Percentiles rank a stretch among this genome's conserved stretches.
phyloP scores from a whole-genome alignment of 2,329 filamentous ascomycete genomes.

The Diaporthe nobilis region DNA sequence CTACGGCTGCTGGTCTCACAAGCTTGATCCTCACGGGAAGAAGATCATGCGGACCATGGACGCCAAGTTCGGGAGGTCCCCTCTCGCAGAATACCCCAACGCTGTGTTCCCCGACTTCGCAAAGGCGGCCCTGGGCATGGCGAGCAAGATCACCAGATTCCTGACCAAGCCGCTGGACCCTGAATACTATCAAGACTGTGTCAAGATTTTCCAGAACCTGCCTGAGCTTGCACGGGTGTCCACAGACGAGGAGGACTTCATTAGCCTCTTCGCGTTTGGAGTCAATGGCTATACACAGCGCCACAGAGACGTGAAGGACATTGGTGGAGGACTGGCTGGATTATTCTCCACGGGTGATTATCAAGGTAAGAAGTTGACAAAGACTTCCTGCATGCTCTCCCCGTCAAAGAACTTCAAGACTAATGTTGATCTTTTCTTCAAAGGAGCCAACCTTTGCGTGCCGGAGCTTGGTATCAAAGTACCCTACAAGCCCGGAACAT shows the following conservation, averaged over 20 bases:
- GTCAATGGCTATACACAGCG: constrained; percentile 41
- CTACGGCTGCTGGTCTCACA: constrained; percentile 43
- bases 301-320: constrained; percentile 40
- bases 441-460: constrained; percentile 42
- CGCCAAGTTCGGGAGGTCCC: not conserved
- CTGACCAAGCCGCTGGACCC: constrained; percentile 38
- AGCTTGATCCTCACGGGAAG: constrained; percentile 34
- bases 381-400: not conserved
- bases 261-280: constrained; percentile 43
- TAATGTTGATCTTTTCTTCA: not conserved
- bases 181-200: constrained; percentile 20
- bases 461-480: constrained; percentile 43
- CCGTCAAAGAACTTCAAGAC: not conserved
- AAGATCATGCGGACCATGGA: constrained; percentile 27
- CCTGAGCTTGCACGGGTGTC: not conserved
- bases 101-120: constrained; percentile 33
- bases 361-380: not conserved
- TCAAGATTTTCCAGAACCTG: constrained; percentile 28
- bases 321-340: constrained; percentile 37
- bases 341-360: constrained; percentile 40
- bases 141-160: constrained; percentile 34
- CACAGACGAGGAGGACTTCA: constrained; percentile 35
- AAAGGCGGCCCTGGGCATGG: constrained; percentile 33
- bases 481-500: constrained; percentile 42
- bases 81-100: not conserved